A percentile compares a stretch with the other conserved stretches of the same genome.
These are phyloP conservation scores for Aleurites moluccanus DNA, from an alignment of 441 rosid species.

Conservation along the genomic window DNA sequence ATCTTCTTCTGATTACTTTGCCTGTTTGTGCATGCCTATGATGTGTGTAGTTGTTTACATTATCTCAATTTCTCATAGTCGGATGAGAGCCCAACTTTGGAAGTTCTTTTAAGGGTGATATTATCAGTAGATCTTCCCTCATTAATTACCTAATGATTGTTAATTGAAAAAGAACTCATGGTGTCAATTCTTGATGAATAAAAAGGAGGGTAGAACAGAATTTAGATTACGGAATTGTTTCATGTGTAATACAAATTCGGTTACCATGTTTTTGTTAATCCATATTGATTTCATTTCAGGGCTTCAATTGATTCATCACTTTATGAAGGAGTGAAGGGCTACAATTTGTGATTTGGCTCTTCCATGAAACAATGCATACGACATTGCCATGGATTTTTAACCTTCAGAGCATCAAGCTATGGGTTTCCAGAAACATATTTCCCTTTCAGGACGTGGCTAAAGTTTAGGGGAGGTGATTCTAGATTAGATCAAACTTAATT, in stretches of 20 bases:
- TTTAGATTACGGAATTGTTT: background rate
- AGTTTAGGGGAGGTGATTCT: background rate
- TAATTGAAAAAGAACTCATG: background rate
- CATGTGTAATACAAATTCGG: background rate
- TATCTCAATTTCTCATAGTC: background rate
- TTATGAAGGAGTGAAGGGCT: background rate
- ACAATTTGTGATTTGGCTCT: constrained; percentile 1
- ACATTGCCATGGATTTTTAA: background rate
- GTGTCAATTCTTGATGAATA: background rate
- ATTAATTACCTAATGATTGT: background rate
- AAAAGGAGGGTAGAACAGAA: background rate
- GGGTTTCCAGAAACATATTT: background rate
- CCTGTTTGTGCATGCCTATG: background rate
- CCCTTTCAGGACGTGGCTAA: background rate
- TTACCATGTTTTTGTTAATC: background rate
- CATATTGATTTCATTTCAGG: constrained; percentile 20
- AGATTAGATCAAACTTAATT: background rate
- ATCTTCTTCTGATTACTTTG: background rate
- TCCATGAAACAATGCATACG: background rate
- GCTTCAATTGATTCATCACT: background rate
- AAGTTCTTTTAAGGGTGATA: background rate
- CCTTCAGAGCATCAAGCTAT: background rate
- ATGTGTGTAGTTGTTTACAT: background rate
- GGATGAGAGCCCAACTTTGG: background rate
- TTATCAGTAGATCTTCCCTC: background rate